Percentiles rank a stretch among this genome's conserved stretches.
These are phyloP conservation scores for Austroboletus festivus DNA, from an alignment of 768 basidiomycete genomes.

Conservation along the genomic window DNA sequence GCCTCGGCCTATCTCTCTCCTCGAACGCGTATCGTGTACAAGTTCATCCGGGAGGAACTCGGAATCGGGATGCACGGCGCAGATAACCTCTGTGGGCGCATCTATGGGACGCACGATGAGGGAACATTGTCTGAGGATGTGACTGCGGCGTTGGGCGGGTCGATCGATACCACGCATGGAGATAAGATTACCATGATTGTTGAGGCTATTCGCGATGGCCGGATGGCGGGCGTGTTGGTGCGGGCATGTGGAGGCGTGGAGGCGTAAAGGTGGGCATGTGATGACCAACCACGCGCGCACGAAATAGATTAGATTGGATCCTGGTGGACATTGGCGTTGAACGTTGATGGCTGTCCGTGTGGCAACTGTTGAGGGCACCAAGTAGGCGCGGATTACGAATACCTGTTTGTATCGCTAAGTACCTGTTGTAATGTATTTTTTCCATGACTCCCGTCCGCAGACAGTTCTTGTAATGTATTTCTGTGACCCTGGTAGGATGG, in stretches of 20 bases:
- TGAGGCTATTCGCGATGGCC: slow-evolving; percentile 75
- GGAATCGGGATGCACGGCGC: slow-evolving; percentile 80
- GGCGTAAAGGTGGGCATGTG: slow-evolving; percentile 3
- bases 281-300: neutral
- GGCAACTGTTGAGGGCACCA: no score
- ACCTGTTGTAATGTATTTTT: no score
- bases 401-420: no score
- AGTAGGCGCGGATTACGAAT: no score
- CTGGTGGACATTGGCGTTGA: no score
- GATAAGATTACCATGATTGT: slow-evolving; percentile 72
- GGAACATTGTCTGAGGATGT: slow-evolving; percentile 39
- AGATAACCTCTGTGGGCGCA: slow-evolving; percentile 63
- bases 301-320: no score
- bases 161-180: slow-evolving; percentile 56
- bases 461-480: no score
- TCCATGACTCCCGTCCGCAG: no score
- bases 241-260: slow-evolving; percentile 41
- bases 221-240: slow-evolving; percentile 57
- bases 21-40: slow-evolving; percentile 65
- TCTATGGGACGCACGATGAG: slow-evolving; percentile 45
- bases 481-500: no score
- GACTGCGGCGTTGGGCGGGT: slow-evolving; percentile 31
- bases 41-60: slow-evolving; percentile 67
- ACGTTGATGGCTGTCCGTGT: no score
- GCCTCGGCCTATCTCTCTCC: slow-evolving; percentile 56